Evolutionary conservation across 2,329 filamentous ascomycete genomes (phyloP).

Genomic region (Fusarium graminum): DNA sequence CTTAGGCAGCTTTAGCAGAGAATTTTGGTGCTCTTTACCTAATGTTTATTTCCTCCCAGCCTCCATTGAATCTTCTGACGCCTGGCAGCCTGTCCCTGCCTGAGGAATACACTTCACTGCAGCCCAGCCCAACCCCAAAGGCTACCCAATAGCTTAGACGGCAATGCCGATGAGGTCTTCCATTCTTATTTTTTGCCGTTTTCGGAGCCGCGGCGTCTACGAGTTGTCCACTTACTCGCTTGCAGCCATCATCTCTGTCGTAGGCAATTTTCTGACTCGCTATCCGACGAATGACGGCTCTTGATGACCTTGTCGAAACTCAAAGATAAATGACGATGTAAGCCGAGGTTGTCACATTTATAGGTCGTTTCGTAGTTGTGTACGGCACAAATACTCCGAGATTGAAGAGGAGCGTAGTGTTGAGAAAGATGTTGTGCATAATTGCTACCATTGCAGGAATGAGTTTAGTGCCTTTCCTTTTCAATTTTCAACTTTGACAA

Average conservation of each 20-base stretch:
- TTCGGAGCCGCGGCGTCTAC: conserved; percentile 31
- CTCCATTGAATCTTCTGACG: no score
- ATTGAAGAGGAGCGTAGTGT: no score
- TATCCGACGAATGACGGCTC: conserved; percentile 25
- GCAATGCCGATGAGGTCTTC: conserved; percentile 27
- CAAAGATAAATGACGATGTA: neutral
- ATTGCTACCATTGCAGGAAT: no score
- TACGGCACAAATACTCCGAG: neutral
- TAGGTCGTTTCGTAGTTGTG: neutral
- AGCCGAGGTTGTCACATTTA: neutral
- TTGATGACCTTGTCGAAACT: conserved; percentile 16
- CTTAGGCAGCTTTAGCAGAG: no score
- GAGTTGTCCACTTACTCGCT: conserved; percentile 33
- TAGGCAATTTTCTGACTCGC: conserved; percentile 31
- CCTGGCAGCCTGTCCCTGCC: conserved; percentile 18
- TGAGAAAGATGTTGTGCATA: no score
- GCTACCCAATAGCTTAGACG: conserved; percentile 25
- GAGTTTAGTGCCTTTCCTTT: no score
- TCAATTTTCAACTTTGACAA: no score
- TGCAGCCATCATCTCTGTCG: conserved; percentile 20
- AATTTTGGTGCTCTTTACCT: no score
- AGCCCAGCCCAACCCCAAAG: conserved; percentile 24
- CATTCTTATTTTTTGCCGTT: conserved; percentile 28
- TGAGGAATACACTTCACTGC: conserved; percentile 14
- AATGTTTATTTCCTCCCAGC: no score